phyloP scores from a whole-genome alignment of 139 green algal species.

The Picochlorum sp. region DNA sequence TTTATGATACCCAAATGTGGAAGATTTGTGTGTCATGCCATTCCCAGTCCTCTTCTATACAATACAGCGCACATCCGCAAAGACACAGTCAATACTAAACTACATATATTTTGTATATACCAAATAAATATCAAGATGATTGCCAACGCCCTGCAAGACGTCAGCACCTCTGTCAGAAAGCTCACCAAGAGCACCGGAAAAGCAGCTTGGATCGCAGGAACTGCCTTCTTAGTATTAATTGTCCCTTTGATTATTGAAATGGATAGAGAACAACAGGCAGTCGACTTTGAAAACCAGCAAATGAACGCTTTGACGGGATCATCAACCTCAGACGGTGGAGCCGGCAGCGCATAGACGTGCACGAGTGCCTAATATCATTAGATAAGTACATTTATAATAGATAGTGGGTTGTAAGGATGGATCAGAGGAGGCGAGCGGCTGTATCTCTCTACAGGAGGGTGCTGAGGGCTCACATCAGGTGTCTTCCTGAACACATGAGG shows the following conservation, averaged over 20 bases:
- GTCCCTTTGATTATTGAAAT: slow-evolving; percentile 96
- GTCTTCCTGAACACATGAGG: slow-evolving; percentile 56
- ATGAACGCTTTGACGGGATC: slow-evolving; percentile 49
- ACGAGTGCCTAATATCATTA: neutral
- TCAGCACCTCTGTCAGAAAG: too few species aligned
- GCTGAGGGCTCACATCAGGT: slow-evolving; percentile 48
- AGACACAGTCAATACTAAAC: too few species aligned
- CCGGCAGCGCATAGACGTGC: neutral
- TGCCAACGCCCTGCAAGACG: too few species aligned
- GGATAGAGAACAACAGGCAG: slow-evolving; percentile 68
- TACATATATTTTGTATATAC: too few species aligned
- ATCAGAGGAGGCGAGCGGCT: neutral
- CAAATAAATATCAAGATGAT: too few species aligned
- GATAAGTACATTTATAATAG: neutral
- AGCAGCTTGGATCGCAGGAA: slow-evolving; percentile 83
- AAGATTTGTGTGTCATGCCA: too few species aligned
- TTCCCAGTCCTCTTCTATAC: too few species aligned
- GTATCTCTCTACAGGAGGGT: slow-evolving; percentile 50
- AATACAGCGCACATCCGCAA: too few species aligned
- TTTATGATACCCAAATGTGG: too few species aligned
- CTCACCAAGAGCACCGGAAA: slow-evolving; percentile 51
- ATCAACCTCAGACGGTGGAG: neutral
- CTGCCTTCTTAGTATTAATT: slow-evolving; percentile 77
- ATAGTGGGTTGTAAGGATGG: neutral
- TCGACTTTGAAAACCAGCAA: slow-evolving; percentile 55